phyloP scores from a whole-genome alignment of 148 eudicot genomes.

The Arctostaphylos glauca region DNA sequence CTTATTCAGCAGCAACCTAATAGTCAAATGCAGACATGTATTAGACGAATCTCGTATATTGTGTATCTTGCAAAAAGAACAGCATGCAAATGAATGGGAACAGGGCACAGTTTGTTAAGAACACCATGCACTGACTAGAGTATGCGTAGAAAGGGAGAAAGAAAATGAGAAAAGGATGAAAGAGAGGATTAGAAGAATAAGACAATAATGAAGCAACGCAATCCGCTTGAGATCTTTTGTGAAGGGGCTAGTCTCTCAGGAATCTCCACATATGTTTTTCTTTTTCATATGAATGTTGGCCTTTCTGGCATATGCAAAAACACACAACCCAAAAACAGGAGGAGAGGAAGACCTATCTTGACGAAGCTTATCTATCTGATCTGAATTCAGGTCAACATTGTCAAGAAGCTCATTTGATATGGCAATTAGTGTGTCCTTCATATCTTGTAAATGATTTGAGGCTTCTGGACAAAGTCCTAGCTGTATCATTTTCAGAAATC shows the following conservation, averaged over 20 bases:
- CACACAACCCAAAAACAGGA: conserved; percentile 1
- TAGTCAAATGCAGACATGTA: conserved; percentile 21
- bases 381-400: conserved; percentile 54
- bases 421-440: conserved; percentile 76
- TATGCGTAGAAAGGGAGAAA: not conserved
- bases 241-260: not conserved
- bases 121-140: not conserved
- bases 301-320: not conserved
- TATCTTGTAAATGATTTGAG: conserved; percentile 70
- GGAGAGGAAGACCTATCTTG: conserved; percentile 59
- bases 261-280: not conserved
- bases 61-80: not conserved
- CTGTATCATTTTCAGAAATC: conserved; percentile 44
- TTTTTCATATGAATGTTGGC: not conserved
- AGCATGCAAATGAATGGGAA: not conserved
- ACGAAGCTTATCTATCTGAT: conserved; percentile 74
- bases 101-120: not conserved
- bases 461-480: conserved; percentile 81
- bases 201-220: not conserved
- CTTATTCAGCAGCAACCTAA: conserved; percentile 75
- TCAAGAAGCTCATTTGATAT: conserved; percentile 93
- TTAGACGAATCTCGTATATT: conserved; percentile 15
- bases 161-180: not conserved
- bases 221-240: not conserved
- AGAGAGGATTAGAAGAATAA: not conserved